Evolutionary conservation across 192 early-diverging fungal species (phyloP), one percentile per base, ranked within the genome.

Genomic region (Linnemannia zychae): DNA sequence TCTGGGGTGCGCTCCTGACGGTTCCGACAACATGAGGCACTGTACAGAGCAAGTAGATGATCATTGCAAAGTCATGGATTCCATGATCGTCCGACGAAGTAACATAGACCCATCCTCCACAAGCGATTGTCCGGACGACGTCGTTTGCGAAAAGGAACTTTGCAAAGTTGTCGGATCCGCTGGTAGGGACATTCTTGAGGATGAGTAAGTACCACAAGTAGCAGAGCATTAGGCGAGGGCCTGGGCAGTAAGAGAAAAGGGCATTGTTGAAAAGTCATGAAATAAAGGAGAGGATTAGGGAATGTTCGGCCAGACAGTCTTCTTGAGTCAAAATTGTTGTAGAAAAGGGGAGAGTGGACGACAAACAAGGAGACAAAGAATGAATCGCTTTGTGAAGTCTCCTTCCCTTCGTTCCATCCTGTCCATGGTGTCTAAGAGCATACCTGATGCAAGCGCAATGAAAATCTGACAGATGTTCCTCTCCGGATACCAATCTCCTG

Each of bases 51-150:
- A 95, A 83, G 80, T 95, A 95, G 18, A 90, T 34, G 15, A 95
- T 91, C 95, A 95, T 95, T 77, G 92, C 91, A 65, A 95, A 85
- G 66, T 95, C 95, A 74, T 95, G 95, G 50, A 90, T 88, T 22
- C 89, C 83, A 82, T 94, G 95, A 86, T 95, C 93, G 77, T 95
- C 95, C 31, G 91, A 89, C 2, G 93, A 94, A 13, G 93, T 95
- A 74, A 95, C 92, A 78, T 95, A 95, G 7, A 94, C 92, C 95
- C 95, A 95, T n/a, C 95, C 94, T 69, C 93, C 95, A 71, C 93
- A 94, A 7, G 93, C 89, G 9, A 92, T 79, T 20, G 95, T 93
- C 53, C 95, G 91, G 72, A 94, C 57, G 6, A 89, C n/a, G 48
- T 88, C 89, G 47, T 89, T 79, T 18, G 49, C 36, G 15, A 90